Percentiles rank a stretch among this genome's conserved stretches.
Evolutionary conservation across 306 rosid species (phyloP).

Genomic region (Neltuma alba): DNA sequence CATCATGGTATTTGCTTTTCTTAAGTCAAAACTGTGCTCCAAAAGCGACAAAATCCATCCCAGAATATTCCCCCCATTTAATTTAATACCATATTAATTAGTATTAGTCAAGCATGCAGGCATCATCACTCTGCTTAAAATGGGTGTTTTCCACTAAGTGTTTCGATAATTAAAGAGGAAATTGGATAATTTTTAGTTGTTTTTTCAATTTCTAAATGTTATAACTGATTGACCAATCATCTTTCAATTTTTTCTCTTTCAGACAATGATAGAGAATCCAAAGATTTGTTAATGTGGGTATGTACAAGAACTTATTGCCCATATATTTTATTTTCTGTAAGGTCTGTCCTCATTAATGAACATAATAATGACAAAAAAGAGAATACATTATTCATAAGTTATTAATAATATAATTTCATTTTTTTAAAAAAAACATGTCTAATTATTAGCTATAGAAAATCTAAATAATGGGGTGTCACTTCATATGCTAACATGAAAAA

Average conservation of each 20-base stretch:
- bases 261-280: neutral
- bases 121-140: neutral
- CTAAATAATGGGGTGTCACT: neutral
- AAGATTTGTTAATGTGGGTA: neutral
- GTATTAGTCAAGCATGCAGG: conserved; percentile 35
- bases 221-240: neutral
- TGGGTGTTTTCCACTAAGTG: neutral
- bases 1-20: conserved; percentile 59
- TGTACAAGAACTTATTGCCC: neutral
- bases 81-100: conserved; percentile 22
- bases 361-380: too few relatives aligned
- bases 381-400: neutral
- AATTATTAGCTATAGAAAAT: neutral
- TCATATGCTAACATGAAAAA: neutral
- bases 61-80: conserved; percentile 52
- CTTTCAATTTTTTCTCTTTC: neutral
- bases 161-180: neutral
- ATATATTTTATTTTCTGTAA: neutral
- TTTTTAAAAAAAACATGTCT: neutral
- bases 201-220: neutral
- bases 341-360: neutral
- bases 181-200: neutral
- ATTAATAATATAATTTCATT: neutral
- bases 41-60: conserved; percentile 42
- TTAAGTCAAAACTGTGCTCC: conserved; percentile 69